Evolutionary conservation across 306 rosid genomes (phyloP), one percentile per base, ranked within the genome.

Genomic region (Citrullus mucosospermus): DNA sequence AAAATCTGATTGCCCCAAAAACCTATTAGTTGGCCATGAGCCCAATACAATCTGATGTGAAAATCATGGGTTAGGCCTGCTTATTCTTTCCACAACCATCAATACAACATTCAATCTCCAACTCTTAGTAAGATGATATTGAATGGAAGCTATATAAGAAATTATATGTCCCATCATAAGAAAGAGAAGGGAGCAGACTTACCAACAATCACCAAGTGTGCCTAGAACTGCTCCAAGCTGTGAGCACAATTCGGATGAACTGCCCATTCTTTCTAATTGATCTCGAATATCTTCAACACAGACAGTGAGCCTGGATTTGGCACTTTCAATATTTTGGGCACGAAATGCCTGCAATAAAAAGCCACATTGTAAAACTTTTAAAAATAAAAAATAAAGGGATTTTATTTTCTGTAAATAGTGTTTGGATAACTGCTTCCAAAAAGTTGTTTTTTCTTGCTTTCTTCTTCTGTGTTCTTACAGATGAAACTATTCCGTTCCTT

Each of bases 131-230:
- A 6, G 76, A 14, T 3, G 0, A 46, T 44, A 48, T 13, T 25
- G 38, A 70, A 9, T 9, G 32, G 36, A 73, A 16, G 44, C 18
- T 54, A 4, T 61, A 73, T 51, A 43, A 30, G 79, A 38, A 55
- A 20, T 34, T 56, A 12, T 38, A 43, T 11, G 69, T 58, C 20
- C 32, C 20, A 30, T 15, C 20, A n/a, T 46, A 34, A 79, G 69
- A n/a, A 51, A 79, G 41, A 48, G 32, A 65, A 67, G 78, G 57
- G 15, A 63, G 43, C 58, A 79, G 56, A 83, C 97, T 44, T 39
- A 92, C 99, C 99, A 85, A 95, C 99, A 95, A 75, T 95, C 99
- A 56, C 97, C 99, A 84, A 95, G 97, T 96, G 92, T 95, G 55
- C 99, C 99, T 77, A 95, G 88, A 79, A 92, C 99, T 5, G 97